A percentile compares a stretch with the other conserved stretches of the same genome.
phyloP scores from a whole-genome alignment of 495 filamentous ascomycete genomes.

The Trichocladium uniseriatum region DNA sequence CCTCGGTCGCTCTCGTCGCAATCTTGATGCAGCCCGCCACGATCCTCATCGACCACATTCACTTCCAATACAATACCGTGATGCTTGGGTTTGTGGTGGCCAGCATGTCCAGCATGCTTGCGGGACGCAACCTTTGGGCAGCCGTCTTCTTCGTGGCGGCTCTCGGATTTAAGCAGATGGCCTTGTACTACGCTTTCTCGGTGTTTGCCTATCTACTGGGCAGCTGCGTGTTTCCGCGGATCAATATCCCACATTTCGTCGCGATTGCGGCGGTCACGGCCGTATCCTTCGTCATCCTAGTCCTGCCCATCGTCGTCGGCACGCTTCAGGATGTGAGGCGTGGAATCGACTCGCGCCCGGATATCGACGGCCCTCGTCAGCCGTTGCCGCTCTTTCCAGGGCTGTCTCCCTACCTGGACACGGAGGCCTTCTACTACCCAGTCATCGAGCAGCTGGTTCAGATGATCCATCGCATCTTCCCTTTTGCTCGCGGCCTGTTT shows the following conservation, averaged over 20 bases:
- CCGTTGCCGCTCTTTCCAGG: constrained; percentile 48
- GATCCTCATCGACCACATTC: constrained; percentile 92
- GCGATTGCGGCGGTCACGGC: constrained; percentile 64
- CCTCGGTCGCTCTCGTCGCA: constrained; percentile 75
- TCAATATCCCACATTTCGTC: constrained; percentile 60
- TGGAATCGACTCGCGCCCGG: constrained; percentile 41
- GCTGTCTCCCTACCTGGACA: constrained; percentile 50
- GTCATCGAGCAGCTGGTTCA: constrained; percentile 68
- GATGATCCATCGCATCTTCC: constrained; percentile 81
- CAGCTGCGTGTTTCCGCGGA: constrained; percentile 64
- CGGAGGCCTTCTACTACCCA: constrained; percentile 58
- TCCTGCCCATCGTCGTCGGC: constrained; percentile 64
- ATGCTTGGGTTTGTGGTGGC: constrained; percentile 88
- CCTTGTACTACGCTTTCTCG: constrained; percentile 86
- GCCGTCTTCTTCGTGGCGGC: constrained; percentile 91
- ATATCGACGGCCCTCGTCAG: constrained; percentile 42
- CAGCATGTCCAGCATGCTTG: constrained; percentile 78
- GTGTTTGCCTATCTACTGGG: constrained; percentile 90
- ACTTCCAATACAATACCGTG: constrained; percentile 98
- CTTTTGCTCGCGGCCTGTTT: constrained; percentile 86
- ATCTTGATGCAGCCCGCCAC: constrained; percentile 87
- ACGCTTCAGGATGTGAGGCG: constrained; percentile 48
- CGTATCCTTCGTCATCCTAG: constrained; percentile 61
- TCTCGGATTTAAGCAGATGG: constrained; percentile 97
- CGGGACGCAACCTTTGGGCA: constrained; percentile 75